Evolutionary conservation across 2,329 filamentous ascomycete species (phyloP).

Genomic region (Colletotrichum lini): DNA sequence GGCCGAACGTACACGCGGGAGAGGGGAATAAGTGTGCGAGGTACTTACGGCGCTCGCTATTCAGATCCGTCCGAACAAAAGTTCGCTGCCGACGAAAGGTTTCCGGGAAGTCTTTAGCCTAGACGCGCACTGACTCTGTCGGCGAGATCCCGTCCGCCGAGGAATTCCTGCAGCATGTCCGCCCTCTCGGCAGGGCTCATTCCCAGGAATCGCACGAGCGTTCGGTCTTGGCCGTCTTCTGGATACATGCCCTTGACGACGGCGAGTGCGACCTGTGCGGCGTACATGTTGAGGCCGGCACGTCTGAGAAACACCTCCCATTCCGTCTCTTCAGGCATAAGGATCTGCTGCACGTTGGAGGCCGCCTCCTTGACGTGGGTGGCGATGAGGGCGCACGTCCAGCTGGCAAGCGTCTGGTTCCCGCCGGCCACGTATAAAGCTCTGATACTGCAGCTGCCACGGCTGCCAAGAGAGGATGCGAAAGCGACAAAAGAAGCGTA

Average conservation of each 20-base stretch:
- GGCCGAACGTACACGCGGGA: background rate
- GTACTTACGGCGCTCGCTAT: background rate
- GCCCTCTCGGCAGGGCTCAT: slow-evolving; percentile 49
- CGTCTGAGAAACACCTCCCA: slow-evolving; percentile 56
- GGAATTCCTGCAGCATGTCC: slow-evolving; percentile 45
- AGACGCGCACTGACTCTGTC: slow-evolving; percentile 34
- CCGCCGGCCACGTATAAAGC: slow-evolving; percentile 67
- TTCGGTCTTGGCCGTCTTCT: slow-evolving; percentile 42
- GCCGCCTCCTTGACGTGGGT: slow-evolving; percentile 53
- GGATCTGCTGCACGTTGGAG: slow-evolving; percentile 49
- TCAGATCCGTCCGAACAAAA: slow-evolving; percentile 33
- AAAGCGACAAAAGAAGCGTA: slow-evolving; percentile 68
- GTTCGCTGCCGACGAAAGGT: slow-evolving; percentile 13
- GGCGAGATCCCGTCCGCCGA: slow-evolving; percentile 45
- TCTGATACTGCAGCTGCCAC: slow-evolving; percentile 47
- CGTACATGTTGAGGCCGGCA: slow-evolving; percentile 55
- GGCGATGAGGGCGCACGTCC: slow-evolving; percentile 68
- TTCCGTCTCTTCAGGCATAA: slow-evolving; percentile 58
- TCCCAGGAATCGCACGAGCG: slow-evolving; percentile 50
- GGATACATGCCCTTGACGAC: slow-evolving; percentile 46
- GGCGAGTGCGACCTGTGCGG: slow-evolving; percentile 52
- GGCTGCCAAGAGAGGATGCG: slow-evolving; percentile 55
- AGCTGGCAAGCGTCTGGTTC: slow-evolving; percentile 64
- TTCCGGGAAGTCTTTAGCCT: slow-evolving; percentile 10
- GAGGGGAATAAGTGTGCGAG: background rate